Base-by-base conservation (phyloP, 2,329 filamentous ascomycete species). In the Aspergillus costaricaensis region DNA sequence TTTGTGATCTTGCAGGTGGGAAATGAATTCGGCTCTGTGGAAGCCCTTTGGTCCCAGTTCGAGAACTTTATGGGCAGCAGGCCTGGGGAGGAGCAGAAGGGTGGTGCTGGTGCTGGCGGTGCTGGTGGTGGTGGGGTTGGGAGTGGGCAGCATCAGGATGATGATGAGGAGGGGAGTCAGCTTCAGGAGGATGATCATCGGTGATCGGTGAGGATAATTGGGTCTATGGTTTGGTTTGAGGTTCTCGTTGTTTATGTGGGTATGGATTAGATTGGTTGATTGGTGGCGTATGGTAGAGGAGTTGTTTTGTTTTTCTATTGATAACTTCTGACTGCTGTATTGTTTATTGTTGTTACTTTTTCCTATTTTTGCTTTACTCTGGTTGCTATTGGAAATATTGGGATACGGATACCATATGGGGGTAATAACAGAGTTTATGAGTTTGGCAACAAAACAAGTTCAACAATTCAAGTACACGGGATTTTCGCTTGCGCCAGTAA, bases 11-110 rank as follows among this genome's bases (percentile, higher is more conserved):
- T 43, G 21, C 57, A 91, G 88, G 88, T 99, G 55, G 95, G 95
- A 39, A 96, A 96, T 77, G 95, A 99, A 72, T 97, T 99, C 78
- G 89, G 91, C n/a, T 93, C 92, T 4, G 95, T 99, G 47, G 95
- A 99, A 77, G 92, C 92, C 30, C 84, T 99, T 15, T 99, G 95
- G 95, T 96, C 91, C 41, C 92, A 96, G 71, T 98, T 99, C 72
- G 95, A 99, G 79, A 91, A 89, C 67, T 93, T 98, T 68, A 98
- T 97, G 93, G 91, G 86, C 8, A 91, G 86, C 8, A 91, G 89
- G 70, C 85, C 89, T 58, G 78, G 79, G 12, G 75, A 77, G 36
- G 76, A 76, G 54, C 63, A 63, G 25, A 70, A 75, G 19, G 69
- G 69, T 9, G 70, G 66, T 30, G 12, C 1, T 15, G 4, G 32